Conservation (phyloP, 2,329 filamentous ascomycete genomes). For the Aspergillus novoparasiticus region DNA sequence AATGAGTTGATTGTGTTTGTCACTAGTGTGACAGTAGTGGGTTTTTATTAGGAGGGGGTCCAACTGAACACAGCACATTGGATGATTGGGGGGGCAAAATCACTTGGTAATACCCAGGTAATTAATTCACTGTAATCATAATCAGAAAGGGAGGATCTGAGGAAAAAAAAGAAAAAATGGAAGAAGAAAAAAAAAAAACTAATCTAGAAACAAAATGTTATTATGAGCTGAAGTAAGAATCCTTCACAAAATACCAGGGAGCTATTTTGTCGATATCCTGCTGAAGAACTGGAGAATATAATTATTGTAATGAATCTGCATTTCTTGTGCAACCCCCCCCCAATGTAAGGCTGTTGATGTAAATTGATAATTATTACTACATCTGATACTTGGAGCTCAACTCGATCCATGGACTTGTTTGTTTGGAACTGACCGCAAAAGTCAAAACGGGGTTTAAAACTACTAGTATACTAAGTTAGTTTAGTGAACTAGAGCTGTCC, state of each 20-base stretch:
- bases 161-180: not conserved
- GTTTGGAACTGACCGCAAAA: slow-evolving; percentile 18
- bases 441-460: slow-evolving; percentile 10
- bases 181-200: not conserved
- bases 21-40: slow-evolving; percentile 30
- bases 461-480: slow-evolving; percentile 10
- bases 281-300: not conserved
- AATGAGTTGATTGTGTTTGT: slow-evolving; percentile 27
- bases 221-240: not conserved
- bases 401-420: slow-evolving; percentile 28
- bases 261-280: not conserved
- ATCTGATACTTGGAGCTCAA: slow-evolving; percentile 24
- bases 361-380: slow-evolving; percentile 21
- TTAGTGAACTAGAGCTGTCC: slow-evolving; percentile 22
- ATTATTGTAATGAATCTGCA: slow-evolving; percentile 6
- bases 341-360: slow-evolving; percentile 12
- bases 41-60: slow-evolving; percentile 17
- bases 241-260: not conserved
- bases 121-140: slow-evolving; percentile 4
- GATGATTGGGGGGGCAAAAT: slow-evolving; percentile 9
- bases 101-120: slow-evolving; percentile 8
- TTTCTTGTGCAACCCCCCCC: slow-evolving; percentile 5
- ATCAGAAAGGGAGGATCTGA: not conserved
- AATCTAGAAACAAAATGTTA: not conserved
- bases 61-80: slow-evolving; percentile 8